Evolutionary conservation across 768 basidiomycete genomes (phyloP), one percentile per base, ranked within the genome.

Genomic region (Peribolospora kevripleyi): DNA sequence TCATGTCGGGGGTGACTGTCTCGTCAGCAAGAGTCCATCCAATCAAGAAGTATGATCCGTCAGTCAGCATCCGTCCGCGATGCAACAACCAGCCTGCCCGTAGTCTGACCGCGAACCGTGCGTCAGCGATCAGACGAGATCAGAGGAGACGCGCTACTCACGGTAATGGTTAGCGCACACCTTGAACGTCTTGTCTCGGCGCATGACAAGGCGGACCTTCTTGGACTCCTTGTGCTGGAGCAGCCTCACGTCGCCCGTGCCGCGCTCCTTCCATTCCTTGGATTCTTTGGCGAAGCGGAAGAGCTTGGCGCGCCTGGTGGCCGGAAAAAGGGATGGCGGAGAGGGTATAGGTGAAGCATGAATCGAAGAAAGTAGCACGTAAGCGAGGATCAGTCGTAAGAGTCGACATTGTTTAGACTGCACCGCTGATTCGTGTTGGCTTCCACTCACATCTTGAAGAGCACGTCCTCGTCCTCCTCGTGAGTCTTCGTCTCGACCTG

Each of bases 141-240:
- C 38, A 58, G 25, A 25, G 25, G 25, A 37, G 25, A 5, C 10
- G 51, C n/a, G 50, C 36, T 8, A 70, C 74, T 71, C 64, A 95
- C 93, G 79, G 61, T 77, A 70, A 71, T 97, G 93, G 73, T 98
- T 98, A 56, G 93, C 93, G 70, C 93, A 97, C 70, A 97, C 90
- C 70, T 98, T 97, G 70, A 87, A 75, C 50, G 93, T 98, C 79
- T 95, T 95, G 76, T 98, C 93, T 70, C 93, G 84, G 72, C 91
- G 76, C 93, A 98, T 98, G 68, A 98, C 87, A 59, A 98, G 77
- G 59, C 93, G 77, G 65, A 91, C 75, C 70, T 90, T 95, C 74
- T 81, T 80, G 51, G 80, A 81, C 65, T 78, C 78, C 69, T 82
- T 86, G 74, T 93, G 84, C 62, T 78, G 72, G 60, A 98, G 78